phyloP scores from a whole-genome alignment of 768 basidiomycete genomes.

The Lactarius evosmus region DNA sequence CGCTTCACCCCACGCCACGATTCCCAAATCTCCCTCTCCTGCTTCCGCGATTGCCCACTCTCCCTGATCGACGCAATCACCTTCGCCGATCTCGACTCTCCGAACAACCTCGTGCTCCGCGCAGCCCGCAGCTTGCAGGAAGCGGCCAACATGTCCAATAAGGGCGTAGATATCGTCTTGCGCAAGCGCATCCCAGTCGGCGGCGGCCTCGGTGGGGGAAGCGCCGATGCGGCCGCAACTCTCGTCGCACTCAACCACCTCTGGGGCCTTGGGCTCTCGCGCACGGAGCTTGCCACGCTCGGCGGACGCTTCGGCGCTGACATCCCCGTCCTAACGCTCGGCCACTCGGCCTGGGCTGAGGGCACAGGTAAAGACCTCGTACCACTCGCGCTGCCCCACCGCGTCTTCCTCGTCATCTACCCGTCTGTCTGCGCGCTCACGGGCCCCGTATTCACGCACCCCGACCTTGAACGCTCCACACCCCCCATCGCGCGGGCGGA shows the following conservation, averaged over 20 bases:
- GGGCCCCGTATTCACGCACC: slow-evolving; percentile 8
- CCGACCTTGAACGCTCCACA: slow-evolving; percentile 3
- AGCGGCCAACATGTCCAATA: not conserved
- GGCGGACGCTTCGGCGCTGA: slow-evolving; percentile 6
- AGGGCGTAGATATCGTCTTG: slow-evolving; percentile 11
- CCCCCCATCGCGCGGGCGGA: slow-evolving; percentile 4
- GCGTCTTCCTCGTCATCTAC: slow-evolving; percentile 12
- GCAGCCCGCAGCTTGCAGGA: slow-evolving; percentile 6
- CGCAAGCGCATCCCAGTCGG: slow-evolving; percentile 16
- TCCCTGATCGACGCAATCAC: slow-evolving; percentile 6
- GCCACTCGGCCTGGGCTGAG: slow-evolving; percentile 11
- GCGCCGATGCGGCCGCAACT: slow-evolving; percentile 14
- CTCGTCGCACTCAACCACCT: slow-evolving; percentile 9
- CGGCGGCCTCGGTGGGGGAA: slow-evolving; percentile 15
- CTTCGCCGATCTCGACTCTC: slow-evolving; percentile 6
- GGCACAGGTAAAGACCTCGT: not conserved
- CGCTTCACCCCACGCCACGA: slow-evolving; percentile 3
- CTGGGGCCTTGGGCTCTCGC: not conserved
- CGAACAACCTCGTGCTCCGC: slow-evolving; percentile 13
- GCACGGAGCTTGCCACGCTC: slow-evolving; percentile 2
- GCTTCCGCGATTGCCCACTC: slow-evolving; percentile 3
- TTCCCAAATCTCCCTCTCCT: not conserved
- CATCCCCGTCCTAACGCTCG: slow-evolving; percentile 4
- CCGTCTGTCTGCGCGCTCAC: slow-evolving; percentile 4
- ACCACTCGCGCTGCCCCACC: not conserved